Base-by-base conservation (phyloP, 208 protist genomes). In the Acanthamoeba triangularis region DNA sequence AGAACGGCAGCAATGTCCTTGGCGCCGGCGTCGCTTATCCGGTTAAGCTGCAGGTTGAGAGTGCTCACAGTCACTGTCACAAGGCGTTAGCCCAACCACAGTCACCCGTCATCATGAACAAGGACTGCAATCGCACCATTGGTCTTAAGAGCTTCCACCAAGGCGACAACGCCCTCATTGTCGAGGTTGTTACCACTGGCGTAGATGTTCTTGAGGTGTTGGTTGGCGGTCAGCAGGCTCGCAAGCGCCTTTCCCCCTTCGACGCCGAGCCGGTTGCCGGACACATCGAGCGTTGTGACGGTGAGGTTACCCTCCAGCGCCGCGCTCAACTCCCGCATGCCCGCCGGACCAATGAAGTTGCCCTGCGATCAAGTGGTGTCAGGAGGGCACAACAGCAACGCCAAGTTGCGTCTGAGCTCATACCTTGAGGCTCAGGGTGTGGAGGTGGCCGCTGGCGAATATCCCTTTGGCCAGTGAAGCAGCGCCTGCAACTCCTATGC, bases 261-360 rank as follows among this genome's bases (percentile, higher is more conserved):
- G 8, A 85, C 3, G 5, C 91, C 91, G 63, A 99, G 96, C 25
- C 98, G 96, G 92, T 99, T 99, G 52, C 98, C 98, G 67, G 97
- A 98, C 0, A 99, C 94, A 84, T 99, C 98, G 41, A 93, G 82
- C 2, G 37, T 80, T 0, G 72, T 65, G 11, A 95, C 82, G 0
- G 52, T 85, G 20, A 56, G 47, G 49, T 94, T 94, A 16, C 65
- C 72, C 47, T 94, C 91, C 47, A 94, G 91, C n/a, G 74, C 91
- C 8, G n/a, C n/a, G 23, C 33, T 28, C 35, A 94, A 49, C 44
- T 87, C 72, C 11, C 7, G 18, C 69, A 85, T 85, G 41, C 91
- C 91, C 20, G 20, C 72, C 35, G 69, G 44, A 13, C 91, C 91
- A 5, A 94, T 47, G 23, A 25, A 49, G 30, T 94, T 94, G 18